Evolutionary conservation across 108 stramenopile genomes (phyloP), one percentile per base, ranked within the genome.

Genomic region (Pseudonitzschia delicatissima): DNA sequence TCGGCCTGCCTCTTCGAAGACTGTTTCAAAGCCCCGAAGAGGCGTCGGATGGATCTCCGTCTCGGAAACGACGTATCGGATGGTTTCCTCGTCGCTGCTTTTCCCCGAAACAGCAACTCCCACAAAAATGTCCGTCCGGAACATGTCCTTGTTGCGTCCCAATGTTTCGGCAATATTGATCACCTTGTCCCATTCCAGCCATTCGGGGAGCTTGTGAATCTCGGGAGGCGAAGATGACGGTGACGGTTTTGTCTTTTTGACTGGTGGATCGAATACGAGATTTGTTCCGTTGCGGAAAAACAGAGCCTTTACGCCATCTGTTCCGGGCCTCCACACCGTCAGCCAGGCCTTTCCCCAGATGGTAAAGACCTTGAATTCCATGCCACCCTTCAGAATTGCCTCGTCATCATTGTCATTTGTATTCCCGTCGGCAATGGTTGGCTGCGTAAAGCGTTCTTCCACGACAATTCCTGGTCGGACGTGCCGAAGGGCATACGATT

Each of bases 61-160:
- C 40, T 69, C 68, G 0, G 68, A 69, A 33, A 61, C 39, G 23
- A 62, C 68, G 47, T 34, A 34, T 13, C 33, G 64, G 4, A 64
- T 8, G 2, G 0, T 17, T 7, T 17, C 20, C 8, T 21, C 17
- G n/a, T 61, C 23, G 60, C 9, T 39, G 53, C 9, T 33, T 12
- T 13, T 33, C 7, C 31, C 12, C 4, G 0, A 23, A n/a, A 12
- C 0, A 3, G 8, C 12, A 0, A 52, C 36, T 7, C 64, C 71
- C 23, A 72, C 71, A 62, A 62, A 62, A 11, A 61, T 61, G 20
- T 69, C 68, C 9, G 47, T 62, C n/a, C 68, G 61, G 25, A 49
- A 62, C 47, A 62, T 61, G 45, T 62, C 61, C 32, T 69, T 69
- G 42, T 69, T 69, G 7, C 28, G 31, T 17, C 61, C 68, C 3